Evolutionary conservation across 495 filamentous ascomycete species (phyloP).

Genomic region (Penicillium cinerascens): DNA sequence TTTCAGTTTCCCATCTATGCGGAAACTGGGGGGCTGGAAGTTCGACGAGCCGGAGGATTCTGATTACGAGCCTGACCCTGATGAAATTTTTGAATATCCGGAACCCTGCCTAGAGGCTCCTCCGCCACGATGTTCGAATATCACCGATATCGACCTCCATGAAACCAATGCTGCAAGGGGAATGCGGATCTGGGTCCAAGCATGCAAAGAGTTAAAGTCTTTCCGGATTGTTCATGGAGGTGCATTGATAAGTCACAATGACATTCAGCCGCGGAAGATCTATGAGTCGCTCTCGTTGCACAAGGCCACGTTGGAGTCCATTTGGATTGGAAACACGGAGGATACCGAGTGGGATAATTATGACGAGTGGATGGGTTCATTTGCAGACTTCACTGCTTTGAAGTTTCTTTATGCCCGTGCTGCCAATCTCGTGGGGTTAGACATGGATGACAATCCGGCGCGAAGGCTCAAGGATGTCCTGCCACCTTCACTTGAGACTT

Average conservation of each 20-base stretch:
- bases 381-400: not conserved
- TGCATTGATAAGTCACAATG: not conserved
- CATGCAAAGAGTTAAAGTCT: not conserved
- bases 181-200: not conserved
- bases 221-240: not conserved
- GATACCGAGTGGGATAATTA: not conserved
- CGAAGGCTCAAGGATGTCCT: not conserved
- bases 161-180: not conserved
- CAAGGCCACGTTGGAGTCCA: not conserved
- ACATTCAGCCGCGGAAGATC: not conserved
- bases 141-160: not conserved
- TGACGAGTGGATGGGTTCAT: not conserved
- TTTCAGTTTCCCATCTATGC: too few relatives aligned
- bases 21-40: too few relatives aligned
- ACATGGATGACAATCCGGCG: not conserved
- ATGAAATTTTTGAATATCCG: too few relatives aligned
- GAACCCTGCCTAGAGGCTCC: too few relatives aligned
- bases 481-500: not conserved
- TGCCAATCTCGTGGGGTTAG: not conserved
- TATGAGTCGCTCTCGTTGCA: not conserved
- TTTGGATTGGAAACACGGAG: not conserved
- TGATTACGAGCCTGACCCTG: too few relatives aligned
- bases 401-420: not conserved
- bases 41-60: too few relatives aligned
- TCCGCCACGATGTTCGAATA: not conserved